A percentile compares a stretch with the other conserved stretches of the same genome.
These are phyloP conservation scores for Pisolithus sp. DNA, from an alignment of 768 basidiomycete species.

Conservation along the genomic window DNA sequence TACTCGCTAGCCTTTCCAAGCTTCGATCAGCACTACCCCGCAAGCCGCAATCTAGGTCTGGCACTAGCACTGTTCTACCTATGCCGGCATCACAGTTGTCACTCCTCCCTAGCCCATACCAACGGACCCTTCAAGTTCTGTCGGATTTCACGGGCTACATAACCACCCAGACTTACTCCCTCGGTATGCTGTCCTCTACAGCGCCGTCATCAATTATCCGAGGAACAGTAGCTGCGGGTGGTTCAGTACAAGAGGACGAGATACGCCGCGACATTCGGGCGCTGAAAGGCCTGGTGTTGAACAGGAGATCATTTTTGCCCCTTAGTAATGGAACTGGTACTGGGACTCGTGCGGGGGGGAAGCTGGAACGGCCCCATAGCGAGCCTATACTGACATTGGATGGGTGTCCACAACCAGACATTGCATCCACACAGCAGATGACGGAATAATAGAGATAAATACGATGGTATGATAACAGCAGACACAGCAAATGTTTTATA, in stretches of 20 bases:
- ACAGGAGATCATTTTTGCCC: constrained; percentile 43
- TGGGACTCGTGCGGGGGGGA: neutral
- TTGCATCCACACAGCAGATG: neutral
- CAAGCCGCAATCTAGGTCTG: constrained; percentile 1
- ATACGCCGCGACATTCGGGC: constrained; percentile 68
- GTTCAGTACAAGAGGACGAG: constrained; percentile 54
- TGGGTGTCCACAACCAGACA: neutral
- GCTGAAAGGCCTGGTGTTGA: constrained; percentile 73
- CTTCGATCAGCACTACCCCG: constrained; percentile 18
- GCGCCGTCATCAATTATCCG: constrained; percentile 8
- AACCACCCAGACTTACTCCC: constrained; percentile 60
- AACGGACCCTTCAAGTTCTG: constrained; percentile 59
- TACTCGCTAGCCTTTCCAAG: constrained; percentile 19
- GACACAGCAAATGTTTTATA: too few relatives aligned
- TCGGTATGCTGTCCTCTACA: constrained; percentile 3
- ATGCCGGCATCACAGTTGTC: neutral
- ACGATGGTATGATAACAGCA: too few relatives aligned
- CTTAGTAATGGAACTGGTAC: neutral
- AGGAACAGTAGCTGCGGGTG: constrained; percentile 12
- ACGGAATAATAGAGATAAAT: too few relatives aligned
- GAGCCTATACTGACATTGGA: constrained; percentile 2
- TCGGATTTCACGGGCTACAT: constrained; percentile 76
- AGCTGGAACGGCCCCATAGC: constrained; percentile 1
- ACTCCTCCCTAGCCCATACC: constrained; percentile 33
- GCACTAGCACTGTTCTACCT: constrained; percentile 6